Percentiles rank a stretch among this genome's conserved stretches.
Conservation (phyloP, 352 stramenopile species). For the Phytopythium chamaehyphon region DNA sequence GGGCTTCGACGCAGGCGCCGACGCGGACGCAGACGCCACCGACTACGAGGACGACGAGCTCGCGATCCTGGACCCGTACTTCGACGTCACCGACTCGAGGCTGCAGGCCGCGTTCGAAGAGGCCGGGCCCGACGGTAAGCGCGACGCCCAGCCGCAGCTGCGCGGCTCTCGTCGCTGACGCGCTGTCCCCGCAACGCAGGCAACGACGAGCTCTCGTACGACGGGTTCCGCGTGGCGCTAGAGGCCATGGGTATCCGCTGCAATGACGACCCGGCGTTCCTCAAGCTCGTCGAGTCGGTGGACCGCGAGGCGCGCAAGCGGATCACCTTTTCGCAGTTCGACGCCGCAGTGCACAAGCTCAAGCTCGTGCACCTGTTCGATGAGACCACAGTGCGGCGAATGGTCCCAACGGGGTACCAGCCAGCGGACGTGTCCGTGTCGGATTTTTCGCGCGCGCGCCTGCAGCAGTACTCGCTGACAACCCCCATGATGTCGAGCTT, state of each 20-base stretch:
- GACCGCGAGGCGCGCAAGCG: slow-evolving; percentile 34
- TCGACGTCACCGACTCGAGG: slow-evolving; percentile 75
- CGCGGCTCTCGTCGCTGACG: too few species aligned
- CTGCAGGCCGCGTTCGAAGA: slow-evolving; percentile 71
- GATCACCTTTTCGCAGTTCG: slow-evolving; percentile 73
- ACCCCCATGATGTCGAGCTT: slow-evolving; percentile 53
- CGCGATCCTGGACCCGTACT: slow-evolving; percentile 84
- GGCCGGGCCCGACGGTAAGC: slow-evolving; percentile 35
- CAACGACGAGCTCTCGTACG: slow-evolving; percentile 45
- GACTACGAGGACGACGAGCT: slow-evolving; percentile 58
- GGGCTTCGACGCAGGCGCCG: slow-evolving; percentile 29
- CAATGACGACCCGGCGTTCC: slow-evolving; percentile 58
- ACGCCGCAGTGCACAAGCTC: slow-evolving; percentile 78
- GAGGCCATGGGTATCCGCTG: slow-evolving; percentile 72
- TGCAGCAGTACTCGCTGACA: slow-evolving; percentile 65
- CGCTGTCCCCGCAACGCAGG: too few species aligned
- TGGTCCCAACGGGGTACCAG: slow-evolving; percentile 46
- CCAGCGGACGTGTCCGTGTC: slow-evolving; percentile 62
- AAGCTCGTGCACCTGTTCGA: slow-evolving; percentile 87
- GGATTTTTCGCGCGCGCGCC: slow-evolving; percentile 70
- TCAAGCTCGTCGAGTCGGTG: slow-evolving; percentile 69
- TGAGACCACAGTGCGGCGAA: slow-evolving; percentile 51
- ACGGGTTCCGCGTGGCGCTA: slow-evolving; percentile 52
- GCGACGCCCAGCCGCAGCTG: not conserved
- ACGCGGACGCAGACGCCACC: not conserved